Conservation (phyloP, 116 monocot species). For the Phalaenopsis hybrid region DNA sequence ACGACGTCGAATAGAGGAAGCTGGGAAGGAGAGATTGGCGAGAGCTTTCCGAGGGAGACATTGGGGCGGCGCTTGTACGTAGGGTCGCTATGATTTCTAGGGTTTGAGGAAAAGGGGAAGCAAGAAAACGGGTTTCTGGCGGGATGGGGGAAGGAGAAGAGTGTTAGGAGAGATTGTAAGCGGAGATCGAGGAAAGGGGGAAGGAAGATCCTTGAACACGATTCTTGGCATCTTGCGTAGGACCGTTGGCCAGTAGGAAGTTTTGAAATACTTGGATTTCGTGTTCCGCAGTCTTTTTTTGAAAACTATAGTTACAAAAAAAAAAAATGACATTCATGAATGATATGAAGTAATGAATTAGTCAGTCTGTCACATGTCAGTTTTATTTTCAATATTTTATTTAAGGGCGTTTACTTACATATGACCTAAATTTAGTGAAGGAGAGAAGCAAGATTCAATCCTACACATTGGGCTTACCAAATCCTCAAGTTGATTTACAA, state of each 20-base stretch:
- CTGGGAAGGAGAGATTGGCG: conserved; percentile 41
- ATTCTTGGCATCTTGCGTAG: background rate
- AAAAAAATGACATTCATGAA: too few species aligned
- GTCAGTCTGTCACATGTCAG: too few species aligned
- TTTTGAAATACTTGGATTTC: background rate
- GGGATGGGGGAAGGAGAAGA: background rate
- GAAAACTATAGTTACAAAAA: too few species aligned
- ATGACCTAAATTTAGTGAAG: too few species aligned
- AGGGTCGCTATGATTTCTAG: background rate
- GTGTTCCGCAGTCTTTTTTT: background rate
- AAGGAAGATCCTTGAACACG: background rate
- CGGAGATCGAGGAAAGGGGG: background rate
- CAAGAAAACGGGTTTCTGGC: background rate
- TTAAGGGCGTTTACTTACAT: too few species aligned
- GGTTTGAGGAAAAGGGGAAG: background rate
- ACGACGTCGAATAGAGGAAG: conserved; percentile 44
- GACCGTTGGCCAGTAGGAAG: background rate
- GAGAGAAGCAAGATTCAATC: too few species aligned
- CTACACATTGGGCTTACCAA: too few species aligned
- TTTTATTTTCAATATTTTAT: too few species aligned
- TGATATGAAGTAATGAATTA: too few species aligned
- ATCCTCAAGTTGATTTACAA: too few species aligned
- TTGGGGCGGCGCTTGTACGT: background rate
- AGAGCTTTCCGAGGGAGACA: conserved; percentile 10
- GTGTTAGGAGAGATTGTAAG: background rate